These are phyloP conservation scores for Pichia cephalocereana DNA, from an alignment of 805 yeast genomes.

Conservation along the genomic window DNA sequence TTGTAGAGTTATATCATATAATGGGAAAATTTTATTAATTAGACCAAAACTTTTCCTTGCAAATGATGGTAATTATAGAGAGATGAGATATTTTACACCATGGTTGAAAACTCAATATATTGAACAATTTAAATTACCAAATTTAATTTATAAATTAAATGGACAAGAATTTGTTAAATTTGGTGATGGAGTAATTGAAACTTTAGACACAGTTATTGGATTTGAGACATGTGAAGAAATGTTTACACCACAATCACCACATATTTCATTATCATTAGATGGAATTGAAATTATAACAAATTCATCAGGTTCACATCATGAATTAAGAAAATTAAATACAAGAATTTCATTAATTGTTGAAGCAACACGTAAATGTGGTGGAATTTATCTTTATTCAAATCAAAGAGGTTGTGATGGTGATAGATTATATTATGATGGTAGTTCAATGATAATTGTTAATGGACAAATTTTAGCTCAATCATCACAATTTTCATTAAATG, in stretches of 20 bases:
- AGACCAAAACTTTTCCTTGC: conserved; percentile 92
- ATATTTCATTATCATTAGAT: conserved; percentile 81
- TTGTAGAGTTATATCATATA: conserved; percentile 76
- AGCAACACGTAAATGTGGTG: conserved; percentile 95
- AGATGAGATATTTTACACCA: conserved; percentile 94
- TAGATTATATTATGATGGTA: conserved; percentile 91
- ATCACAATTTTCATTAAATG: conserved; percentile 77
- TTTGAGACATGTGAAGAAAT: conserved; percentile 97
- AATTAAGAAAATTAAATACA: conserved; percentile 78
- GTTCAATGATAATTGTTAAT: conserved; percentile 88
- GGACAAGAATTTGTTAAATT: conserved; percentile 52
- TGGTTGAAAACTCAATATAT: conserved; percentile 76
- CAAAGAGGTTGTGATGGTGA: conserved; percentile 99
- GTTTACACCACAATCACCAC: conserved; percentile 95
- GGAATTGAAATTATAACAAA: conserved; percentile 98
- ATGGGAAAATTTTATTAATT: conserved; percentile 72
- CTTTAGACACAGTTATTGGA: conserved; percentile 86
- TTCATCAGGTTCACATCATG: conserved; percentile 97
- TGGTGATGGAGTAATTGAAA: conserved; percentile 86
- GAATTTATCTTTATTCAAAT: conserved; percentile 85
- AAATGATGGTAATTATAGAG: conserved; percentile 96
- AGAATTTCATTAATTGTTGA: conserved; percentile 79
- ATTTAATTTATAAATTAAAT: conserved; percentile 51
- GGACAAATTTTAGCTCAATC: conserved; percentile 93
- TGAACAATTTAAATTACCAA: conserved; percentile 69